Percentiles rank a stretch among this genome's conserved stretches.
Evolutionary conservation across 768 basidiomycete genomes (phyloP).

Genomic region (Goffeauzyma gilvescens): DNA sequence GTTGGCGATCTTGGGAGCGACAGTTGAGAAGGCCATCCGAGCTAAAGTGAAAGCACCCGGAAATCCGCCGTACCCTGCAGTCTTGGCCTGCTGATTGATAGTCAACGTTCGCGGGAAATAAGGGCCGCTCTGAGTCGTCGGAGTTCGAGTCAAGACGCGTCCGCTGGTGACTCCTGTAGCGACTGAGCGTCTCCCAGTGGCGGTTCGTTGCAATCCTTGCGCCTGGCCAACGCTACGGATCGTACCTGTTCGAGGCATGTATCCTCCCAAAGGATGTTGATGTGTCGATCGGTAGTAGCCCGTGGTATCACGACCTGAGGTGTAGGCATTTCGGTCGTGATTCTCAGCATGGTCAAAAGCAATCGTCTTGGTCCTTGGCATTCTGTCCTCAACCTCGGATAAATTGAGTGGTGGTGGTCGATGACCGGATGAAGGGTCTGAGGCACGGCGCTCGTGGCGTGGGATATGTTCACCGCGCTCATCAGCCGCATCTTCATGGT

Average conservation of each 20-base stretch:
- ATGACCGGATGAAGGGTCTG: too few species aligned
- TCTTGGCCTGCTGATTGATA: constrained; percentile 9
- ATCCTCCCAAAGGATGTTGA: constrained; percentile 8
- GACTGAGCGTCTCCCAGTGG: not conserved
- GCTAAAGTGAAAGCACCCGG: constrained; percentile 38
- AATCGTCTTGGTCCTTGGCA: constrained; percentile 32
- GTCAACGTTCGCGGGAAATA: constrained; percentile 14
- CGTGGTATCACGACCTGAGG: not conserved
- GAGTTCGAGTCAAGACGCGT: constrained; percentile 3
- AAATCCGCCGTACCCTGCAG: constrained; percentile 32
- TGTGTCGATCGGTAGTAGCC: too few species aligned
- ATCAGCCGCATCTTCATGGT: too few species aligned
- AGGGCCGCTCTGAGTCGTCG: constrained; percentile 11
- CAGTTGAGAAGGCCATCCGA: too few species aligned
- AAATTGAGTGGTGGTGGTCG: too few species aligned
- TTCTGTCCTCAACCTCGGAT: constrained; percentile 13
- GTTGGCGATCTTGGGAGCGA: too few species aligned
- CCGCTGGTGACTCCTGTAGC: not conserved
- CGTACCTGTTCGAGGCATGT: constrained; percentile 26
- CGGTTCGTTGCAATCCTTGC: not conserved
- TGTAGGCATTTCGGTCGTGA: constrained; percentile 7
- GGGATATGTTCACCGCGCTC: too few species aligned
- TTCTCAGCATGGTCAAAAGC: constrained; percentile 30
- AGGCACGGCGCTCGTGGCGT: too few species aligned
- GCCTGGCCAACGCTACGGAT: constrained; percentile 11